Percentiles rank a stretch among this genome's conserved stretches.
Evolutionary conservation across 2,329 filamentous ascomycete genomes (phyloP).

Genomic region (Plectosphaerella cucumerina): DNA sequence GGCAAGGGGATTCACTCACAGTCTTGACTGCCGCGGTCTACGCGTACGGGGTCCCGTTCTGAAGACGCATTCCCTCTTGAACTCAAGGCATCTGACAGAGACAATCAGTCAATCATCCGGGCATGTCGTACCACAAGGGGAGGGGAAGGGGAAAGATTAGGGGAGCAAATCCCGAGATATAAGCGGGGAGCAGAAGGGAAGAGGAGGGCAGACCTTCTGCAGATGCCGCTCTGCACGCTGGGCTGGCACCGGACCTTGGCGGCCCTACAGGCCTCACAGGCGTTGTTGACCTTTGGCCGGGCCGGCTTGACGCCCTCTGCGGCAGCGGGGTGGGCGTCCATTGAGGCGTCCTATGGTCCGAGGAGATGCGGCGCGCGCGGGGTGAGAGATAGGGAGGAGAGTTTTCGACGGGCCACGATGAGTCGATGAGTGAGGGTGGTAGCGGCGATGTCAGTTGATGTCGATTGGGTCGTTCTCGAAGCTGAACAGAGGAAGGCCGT

Average conservation of each 20-base stretch:
- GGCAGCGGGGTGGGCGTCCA: not conserved
- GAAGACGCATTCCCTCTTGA: constrained; percentile 50
- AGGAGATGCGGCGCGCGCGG: too few species aligned
- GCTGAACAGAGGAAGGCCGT: too few species aligned
- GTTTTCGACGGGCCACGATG: too few species aligned
- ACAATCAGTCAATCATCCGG: too few species aligned
- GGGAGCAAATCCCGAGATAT: too few species aligned
- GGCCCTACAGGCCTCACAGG: constrained; percentile 50
- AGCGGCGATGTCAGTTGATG: too few species aligned
- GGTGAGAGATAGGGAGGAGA: too few species aligned
- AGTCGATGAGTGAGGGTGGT: too few species aligned
- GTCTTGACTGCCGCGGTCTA: constrained; percentile 35
- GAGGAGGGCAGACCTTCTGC: constrained; percentile 49
- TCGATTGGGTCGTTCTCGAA: too few species aligned
- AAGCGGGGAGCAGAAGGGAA: too few species aligned
- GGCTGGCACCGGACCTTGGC: constrained; percentile 51
- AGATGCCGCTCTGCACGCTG: constrained; percentile 42
- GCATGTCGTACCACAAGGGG: not conserved
- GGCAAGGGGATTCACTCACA: constrained; percentile 27
- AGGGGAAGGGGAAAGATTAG: not conserved
- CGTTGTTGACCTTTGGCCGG: constrained; percentile 25
- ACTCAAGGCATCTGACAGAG: constrained; percentile 41
- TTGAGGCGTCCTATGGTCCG: not conserved
- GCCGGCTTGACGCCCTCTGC: not conserved
- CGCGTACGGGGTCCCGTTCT: constrained; percentile 46